These are phyloP conservation scores for Penicillium dipodomyicola DNA, from an alignment of 495 filamentous ascomycete species.

Conservation along the genomic window DNA sequence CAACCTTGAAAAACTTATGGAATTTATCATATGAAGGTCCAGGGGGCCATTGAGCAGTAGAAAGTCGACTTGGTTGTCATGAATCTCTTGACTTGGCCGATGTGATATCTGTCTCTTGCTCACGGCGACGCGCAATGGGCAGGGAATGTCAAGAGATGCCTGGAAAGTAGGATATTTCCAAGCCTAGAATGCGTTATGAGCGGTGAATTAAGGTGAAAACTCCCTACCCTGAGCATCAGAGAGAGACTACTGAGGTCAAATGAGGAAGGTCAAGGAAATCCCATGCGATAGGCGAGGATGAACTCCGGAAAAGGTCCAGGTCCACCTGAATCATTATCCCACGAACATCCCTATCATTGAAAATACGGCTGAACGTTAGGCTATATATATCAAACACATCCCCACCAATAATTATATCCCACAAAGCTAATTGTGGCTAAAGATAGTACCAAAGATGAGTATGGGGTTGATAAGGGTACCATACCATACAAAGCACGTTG, in stretches of 20 bases:
- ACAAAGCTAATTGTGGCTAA: slow-evolving; percentile 10
- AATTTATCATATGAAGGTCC: not conserved
- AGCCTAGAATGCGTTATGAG: not conserved
- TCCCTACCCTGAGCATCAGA: slow-evolving; percentile 3
- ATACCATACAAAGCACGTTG: slow-evolving; percentile 4
- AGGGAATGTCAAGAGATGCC: not conserved
- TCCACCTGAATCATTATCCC: slow-evolving; percentile 8
- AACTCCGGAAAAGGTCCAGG: not conserved
- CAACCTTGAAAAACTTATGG: not conserved
- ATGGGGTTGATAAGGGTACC: slow-evolving; percentile 9
- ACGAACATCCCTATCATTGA: slow-evolving; percentile 11
- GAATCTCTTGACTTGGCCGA: not conserved
- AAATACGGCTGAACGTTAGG: not conserved
- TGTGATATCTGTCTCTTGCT: not conserved
- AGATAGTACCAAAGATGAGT: slow-evolving; percentile 14
- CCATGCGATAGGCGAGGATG: slow-evolving; percentile 3
- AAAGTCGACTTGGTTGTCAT: not conserved
- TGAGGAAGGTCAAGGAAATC: not conserved
- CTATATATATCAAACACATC: slow-evolving; percentile 2
- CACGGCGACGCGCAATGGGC: too few species aligned
- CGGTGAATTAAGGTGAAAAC: not conserved
- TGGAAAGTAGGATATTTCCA: not conserved
- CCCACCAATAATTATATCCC: slow-evolving; percentile 16
- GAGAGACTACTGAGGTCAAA: not conserved
- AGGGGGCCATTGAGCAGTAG: not conserved